Conservation (phyloP, 1,284 basidiomycete species). For the Malassezia dermatis region DNA sequence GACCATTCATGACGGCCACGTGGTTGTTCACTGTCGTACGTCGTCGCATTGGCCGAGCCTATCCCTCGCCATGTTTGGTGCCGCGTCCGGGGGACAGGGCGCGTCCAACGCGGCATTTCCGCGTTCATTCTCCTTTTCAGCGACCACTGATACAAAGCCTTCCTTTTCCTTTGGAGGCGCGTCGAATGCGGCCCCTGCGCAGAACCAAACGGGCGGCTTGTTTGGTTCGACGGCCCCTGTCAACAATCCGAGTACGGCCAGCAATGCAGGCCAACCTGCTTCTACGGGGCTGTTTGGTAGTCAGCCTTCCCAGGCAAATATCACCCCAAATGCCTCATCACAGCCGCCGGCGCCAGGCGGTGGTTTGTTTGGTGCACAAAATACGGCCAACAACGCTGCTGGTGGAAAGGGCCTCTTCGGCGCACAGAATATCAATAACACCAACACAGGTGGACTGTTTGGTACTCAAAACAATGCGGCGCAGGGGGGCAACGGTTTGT, state of each 20-base stretch:
- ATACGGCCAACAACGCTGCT: slow-evolving; percentile 1
- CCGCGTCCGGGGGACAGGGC: background rate
- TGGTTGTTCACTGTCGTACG: background rate
- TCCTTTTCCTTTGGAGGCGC: slow-evolving; percentile 11
- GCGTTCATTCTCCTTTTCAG: slow-evolving; percentile 11
- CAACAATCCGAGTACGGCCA: background rate
- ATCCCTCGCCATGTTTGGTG: slow-evolving; percentile 6
- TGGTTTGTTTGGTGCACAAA: slow-evolving; percentile 20
- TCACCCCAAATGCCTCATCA: background rate
- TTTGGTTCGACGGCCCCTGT: background rate
- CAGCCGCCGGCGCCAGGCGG: slow-evolving; percentile 3
- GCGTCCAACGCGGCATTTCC: background rate
- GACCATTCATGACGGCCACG: background rate
- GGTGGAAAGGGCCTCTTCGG: slow-evolving; percentile 20
- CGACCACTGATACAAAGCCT: background rate
- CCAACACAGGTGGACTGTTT: slow-evolving; percentile 9
- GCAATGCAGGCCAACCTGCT: background rate
- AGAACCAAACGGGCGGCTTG: background rate
- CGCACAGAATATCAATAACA: background rate
- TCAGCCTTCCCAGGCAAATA: background rate
- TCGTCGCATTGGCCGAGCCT: background rate
- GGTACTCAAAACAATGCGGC: background rate
- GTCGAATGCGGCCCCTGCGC: background rate
- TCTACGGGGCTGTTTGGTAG: slow-evolving; percentile 4
- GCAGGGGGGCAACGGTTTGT: background rate